Evolutionary conservation across 2,329 filamentous ascomycete genomes (phyloP), one percentile per base, ranked within the genome.

Genomic region (Rutstroemia sp.): DNA sequence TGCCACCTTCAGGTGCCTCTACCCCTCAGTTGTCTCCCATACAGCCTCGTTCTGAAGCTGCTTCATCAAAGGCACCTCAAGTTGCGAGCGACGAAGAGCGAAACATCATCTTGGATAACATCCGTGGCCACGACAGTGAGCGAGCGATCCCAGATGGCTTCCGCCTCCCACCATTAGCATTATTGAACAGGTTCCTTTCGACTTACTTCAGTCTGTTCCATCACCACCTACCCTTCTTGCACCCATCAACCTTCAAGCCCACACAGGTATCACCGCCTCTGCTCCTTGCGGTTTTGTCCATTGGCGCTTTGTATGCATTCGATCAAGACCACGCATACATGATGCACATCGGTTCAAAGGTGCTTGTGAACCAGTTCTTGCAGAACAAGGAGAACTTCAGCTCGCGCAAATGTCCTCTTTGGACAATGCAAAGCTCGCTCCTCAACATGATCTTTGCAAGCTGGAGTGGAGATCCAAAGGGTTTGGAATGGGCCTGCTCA

Each of bases 381-480:
- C 91, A 96, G 73, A 95, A 96, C 76, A 96, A 96, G 78, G 92
- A 96, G 72, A 96, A 95, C 73, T 97, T 97, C 72, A 96, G 92
- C 77, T 97, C 94, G 8, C 86, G 92, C 65, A 97, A 96, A 72
- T 97, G 92, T 67, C 94, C 94, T 4, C 75, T 99, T 14, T 97
- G 94, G 92, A 94, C 92, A 48, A 97, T 97, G 90, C 94, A 99
- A 71, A 90, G 89, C 71, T 95, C 92, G 3, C 77, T 99, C 54
- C 78, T 99, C 57, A 99, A 99, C 78, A 97, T 97, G 94, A 86
- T 96, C 63, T 97, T 99, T 71, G 91, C 94, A 55, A 97, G 92
- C 77, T 99, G 94, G 94, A 97, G 94, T 71, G 94, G 94, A 67
- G 94, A 97, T 68, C 88, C 94, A 38, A 97, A 96, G 73, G 94